Conservation (phyloP, 1,139 yeast species). For the Geotrichum citri-aurantii region DNA sequence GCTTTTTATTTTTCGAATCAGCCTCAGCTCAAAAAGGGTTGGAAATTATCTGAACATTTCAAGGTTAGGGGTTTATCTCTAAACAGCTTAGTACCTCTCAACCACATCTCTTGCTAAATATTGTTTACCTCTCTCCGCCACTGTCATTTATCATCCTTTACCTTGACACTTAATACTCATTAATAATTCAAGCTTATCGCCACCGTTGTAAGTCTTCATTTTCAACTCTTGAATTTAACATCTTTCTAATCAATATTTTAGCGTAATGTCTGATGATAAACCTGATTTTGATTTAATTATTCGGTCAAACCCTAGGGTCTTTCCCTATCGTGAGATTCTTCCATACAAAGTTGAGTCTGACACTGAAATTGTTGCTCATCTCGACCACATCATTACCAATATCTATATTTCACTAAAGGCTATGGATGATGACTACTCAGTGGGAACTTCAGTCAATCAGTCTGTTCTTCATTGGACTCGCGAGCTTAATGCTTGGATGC, state of each 20-base stretch:
- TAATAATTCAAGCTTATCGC: neutral
- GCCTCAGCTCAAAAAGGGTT: too few relatives aligned
- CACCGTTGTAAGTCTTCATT: neutral
- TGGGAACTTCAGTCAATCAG: constrained; percentile 69
- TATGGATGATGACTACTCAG: constrained; percentile 67
- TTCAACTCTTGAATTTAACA: neutral
- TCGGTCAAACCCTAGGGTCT: constrained; percentile 40
- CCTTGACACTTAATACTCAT: neutral
- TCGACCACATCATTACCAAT: constrained; percentile 73
- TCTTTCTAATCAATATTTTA: neutral
- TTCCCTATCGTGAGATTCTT: constrained; percentile 54
- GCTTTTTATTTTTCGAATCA: too few relatives aligned
- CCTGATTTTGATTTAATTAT: constrained; percentile 13
- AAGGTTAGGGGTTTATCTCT: neutral
- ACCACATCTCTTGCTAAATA: neutral
- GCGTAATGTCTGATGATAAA: neutral
- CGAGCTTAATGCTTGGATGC: constrained; percentile 73
- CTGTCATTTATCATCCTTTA: neutral
- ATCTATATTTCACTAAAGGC: constrained; percentile 73
- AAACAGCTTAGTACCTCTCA: neutral
- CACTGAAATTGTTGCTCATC: constrained; percentile 63
- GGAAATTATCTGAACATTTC: too few relatives aligned
- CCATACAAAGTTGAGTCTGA: constrained; percentile 75
- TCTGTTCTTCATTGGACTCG: constrained; percentile 84
- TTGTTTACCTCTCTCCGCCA: neutral